Base-by-base conservation (phyloP, 306 rosid species). In the Lathyrus oleraceus region DNA sequence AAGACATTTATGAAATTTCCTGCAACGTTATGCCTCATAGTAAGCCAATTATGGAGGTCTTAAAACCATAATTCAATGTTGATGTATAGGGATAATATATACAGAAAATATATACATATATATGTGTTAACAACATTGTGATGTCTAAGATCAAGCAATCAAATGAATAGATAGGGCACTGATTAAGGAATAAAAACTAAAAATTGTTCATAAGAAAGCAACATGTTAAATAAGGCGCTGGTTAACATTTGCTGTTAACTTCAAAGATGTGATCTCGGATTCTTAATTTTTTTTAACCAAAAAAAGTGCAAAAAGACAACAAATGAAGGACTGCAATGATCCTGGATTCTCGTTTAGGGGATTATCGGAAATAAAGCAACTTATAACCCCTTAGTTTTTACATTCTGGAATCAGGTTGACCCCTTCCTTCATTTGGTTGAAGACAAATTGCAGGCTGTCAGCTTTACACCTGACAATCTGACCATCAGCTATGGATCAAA, bases 391-490 rank as follows among this genome's bases (percentile, higher is more conserved):
- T 58, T 67, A 19, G 57, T 42, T 54, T 59, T 67, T 61, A 38
- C 77, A 10, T 51, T 63, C 63, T 63, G 70, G 20, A 36, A 49
- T 75, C 87, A 92, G 96, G 81, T 84, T 76, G 98, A 92, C 66
- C 98, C 98, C 23, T 92, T 87, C 84, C 90, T 92, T 66, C 72
- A 9, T 15, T 71, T 92, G 67, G 82, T 85, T 65, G 96, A 80
- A 53, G 96, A 87, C 79, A 89, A 89, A 83, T 85, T 92, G 81
- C 86, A 85, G 61, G 87, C 83, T 75, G 81, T 83, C 68, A 70
- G 49, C 58, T 30, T 35, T 67, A 85, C 75, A 74, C 79, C 81
- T 38, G 76, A 73, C 36, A 60, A 67, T 73, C 73, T 53, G 20
- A 73, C 64, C 63, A 73, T 76, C 72, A 44, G 27, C 14, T 92